phyloP scores from a whole-genome alignment of 805 yeast species.

The Ogataea methanolica region DNA sequence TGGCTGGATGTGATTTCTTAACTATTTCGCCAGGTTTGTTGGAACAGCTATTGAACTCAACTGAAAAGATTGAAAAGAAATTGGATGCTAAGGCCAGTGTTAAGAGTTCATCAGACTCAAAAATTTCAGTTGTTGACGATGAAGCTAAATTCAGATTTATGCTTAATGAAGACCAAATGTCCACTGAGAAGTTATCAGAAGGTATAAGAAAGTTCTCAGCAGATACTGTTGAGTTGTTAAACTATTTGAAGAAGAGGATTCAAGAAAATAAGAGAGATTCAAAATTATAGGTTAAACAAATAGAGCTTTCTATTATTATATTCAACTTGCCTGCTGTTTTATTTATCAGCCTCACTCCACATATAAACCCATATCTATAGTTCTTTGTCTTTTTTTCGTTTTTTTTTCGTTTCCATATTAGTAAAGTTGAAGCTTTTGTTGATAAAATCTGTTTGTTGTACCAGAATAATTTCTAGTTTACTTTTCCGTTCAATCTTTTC shows the following conservation, averaged over 20 bases:
- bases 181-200: slow-evolving; percentile 93
- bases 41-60: slow-evolving; percentile 76
- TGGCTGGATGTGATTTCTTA: slow-evolving; percentile 95
- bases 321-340: too few relatives aligned
- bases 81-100: slow-evolving; percentile 63
- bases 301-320: too few relatives aligned
- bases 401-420: too few relatives aligned
- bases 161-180: slow-evolving; percentile 95
- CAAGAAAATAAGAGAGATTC: slow-evolving; percentile 7
- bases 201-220: slow-evolving; percentile 92
- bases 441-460: too few relatives aligned
- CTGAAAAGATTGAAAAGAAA: slow-evolving; percentile 69
- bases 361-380: too few relatives aligned
- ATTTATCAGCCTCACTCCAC: too few relatives aligned
- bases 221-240: slow-evolving; percentile 13
- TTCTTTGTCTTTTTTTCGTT: too few relatives aligned
- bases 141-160: slow-evolving; percentile 85
- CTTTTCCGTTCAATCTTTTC: too few relatives aligned
- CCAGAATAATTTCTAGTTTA: too few relatives aligned
- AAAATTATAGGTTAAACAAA: slow-evolving; percentile 3
- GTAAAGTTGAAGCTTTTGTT: too few relatives aligned
- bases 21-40: slow-evolving; percentile 91
- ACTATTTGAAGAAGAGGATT: slow-evolving; percentile 7
- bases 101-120: slow-evolving; percentile 46
- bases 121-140: slow-evolving; percentile 75